These are phyloP conservation scores for Coemansia asiatica DNA, from an alignment of 192 early-diverging fungal genomes.

Conservation along the genomic window DNA sequence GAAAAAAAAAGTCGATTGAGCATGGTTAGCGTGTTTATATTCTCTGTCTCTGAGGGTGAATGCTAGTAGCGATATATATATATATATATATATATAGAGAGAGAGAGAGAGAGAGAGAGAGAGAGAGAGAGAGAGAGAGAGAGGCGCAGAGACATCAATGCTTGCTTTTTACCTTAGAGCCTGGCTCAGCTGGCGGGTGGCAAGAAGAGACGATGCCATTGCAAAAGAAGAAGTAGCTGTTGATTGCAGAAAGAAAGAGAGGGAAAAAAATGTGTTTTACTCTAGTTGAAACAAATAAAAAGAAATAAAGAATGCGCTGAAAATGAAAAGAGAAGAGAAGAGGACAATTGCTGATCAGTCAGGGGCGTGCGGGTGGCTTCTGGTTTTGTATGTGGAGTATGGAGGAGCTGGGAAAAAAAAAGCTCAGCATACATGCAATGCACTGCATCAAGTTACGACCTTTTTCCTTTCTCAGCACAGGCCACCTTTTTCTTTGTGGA, in stretches of 20 bases:
- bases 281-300: background rate
- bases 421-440: background rate
- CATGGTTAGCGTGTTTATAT: background rate
- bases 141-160: background rate
- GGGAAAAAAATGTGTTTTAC: background rate
- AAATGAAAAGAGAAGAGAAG: no score
- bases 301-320: background rate
- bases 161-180: slow-evolving; percentile 14
- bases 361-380: background rate
- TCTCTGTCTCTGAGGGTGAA: no score
- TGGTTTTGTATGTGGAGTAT: background rate
- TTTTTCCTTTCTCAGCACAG: background rate
- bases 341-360: background rate
- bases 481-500: slow-evolving; percentile 8
- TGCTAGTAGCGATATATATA: no score
- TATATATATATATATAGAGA: no score
- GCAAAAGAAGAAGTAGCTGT: background rate
- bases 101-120: no score
- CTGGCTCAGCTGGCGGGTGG: slow-evolving; percentile 18
- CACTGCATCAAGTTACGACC: background rate
- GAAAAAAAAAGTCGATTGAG: background rate
- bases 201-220: slow-evolving; percentile 11
- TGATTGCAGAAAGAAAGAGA: background rate
- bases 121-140: background rate
- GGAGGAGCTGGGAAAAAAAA: background rate